Evolutionary conservation across 192 early-diverging fungal species (phyloP).

Genomic region (Coemansia sp.): DNA sequence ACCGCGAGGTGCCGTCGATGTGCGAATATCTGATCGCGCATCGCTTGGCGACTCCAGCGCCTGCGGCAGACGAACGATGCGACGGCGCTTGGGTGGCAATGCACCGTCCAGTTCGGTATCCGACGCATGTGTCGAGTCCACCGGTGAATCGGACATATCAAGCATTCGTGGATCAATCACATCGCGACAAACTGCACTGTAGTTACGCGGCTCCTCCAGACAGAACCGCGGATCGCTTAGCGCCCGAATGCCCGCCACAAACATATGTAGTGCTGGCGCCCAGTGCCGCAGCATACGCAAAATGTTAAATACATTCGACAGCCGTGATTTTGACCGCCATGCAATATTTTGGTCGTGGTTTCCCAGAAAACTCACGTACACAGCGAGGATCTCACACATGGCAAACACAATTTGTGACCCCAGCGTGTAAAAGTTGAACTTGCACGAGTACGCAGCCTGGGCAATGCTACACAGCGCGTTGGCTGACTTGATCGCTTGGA

Average conservation of each 20-base stretch:
- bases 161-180: slow-evolving; percentile 25
- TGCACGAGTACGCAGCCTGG: slow-evolving; percentile 34
- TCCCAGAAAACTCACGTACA: slow-evolving; percentile 34
- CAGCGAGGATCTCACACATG: slow-evolving; percentile 28
- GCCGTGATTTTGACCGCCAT: slow-evolving; percentile 37
- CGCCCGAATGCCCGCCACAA: slow-evolving; percentile 33
- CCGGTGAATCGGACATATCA: slow-evolving; percentile 30
- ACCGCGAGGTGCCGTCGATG: slow-evolving; percentile 22
- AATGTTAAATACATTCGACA: slow-evolving; percentile 42
- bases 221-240: slow-evolving; percentile 40
- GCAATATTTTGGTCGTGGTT: slow-evolving; percentile 29
- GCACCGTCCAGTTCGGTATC: slow-evolving; percentile 8
- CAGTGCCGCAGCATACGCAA: slow-evolving; percentile 41
- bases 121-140: slow-evolving; percentile 12
- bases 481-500: slow-evolving; percentile 36
- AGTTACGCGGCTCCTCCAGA: slow-evolving; percentile 30
- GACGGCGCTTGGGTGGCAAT: slow-evolving; percentile 39
- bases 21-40: slow-evolving; percentile 24
- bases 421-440: slow-evolving; percentile 45
- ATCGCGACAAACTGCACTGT: slow-evolving; percentile 12
- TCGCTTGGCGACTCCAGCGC: slow-evolving; percentile 28
- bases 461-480: slow-evolving; percentile 39
- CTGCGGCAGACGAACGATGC: slow-evolving; percentile 8
- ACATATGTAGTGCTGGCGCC: slow-evolving; percentile 40
- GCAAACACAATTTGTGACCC: slow-evolving; percentile 35